Evolutionary conservation across 768 basidiomycete species (phyloP), one percentile per base, ranked within the genome.

Genomic region (Strobilomyces confusus): DNA sequence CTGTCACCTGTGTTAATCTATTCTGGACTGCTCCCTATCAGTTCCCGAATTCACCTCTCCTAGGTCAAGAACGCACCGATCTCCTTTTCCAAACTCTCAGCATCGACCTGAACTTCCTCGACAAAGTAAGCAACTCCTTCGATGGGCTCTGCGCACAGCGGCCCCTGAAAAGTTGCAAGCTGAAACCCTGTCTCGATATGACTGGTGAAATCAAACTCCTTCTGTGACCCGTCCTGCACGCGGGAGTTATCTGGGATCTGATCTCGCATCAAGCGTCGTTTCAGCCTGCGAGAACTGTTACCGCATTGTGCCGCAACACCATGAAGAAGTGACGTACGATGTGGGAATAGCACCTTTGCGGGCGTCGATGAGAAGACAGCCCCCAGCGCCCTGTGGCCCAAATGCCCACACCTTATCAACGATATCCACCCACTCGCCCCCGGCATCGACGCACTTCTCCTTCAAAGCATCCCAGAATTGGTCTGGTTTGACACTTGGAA

Each of bases 101-200:
- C 63, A 59, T 92, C 81, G 20, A 92, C 74, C 14, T 80, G 76
- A 3, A 98, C 72, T 25, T 73, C 75, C 66, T 98, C 94, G 1
- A 98, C 80, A 55, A 95, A 90, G 72, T 87, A 98, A 0, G 86
- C 92, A 74, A 99, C 74, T 0, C 95, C 95, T 59, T 95, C 87
- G 9, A 98, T 83, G 2, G 97, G 97, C 68, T 99, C 97, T 8
- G 87, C 88, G 60, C 97, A 98, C 19, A 99, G 71, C 13, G 97
- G 95, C 0, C 97, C 97, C 70, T 95, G 92, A 67, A 93, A 88
- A 2, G 87, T 88, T 1, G 93, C 95, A 44, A 98, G 80, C 71
- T 97, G 95, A 72, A 99, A 99, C 2, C 95, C 95, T 5, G 87
- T 88, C 67, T 98, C 94, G 29, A 98, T 77, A 58, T 88, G 79